These are phyloP conservation scores for Botrytis porri DNA, from an alignment of 2,329 filamentous ascomycete species.

Conservation along the genomic window DNA sequence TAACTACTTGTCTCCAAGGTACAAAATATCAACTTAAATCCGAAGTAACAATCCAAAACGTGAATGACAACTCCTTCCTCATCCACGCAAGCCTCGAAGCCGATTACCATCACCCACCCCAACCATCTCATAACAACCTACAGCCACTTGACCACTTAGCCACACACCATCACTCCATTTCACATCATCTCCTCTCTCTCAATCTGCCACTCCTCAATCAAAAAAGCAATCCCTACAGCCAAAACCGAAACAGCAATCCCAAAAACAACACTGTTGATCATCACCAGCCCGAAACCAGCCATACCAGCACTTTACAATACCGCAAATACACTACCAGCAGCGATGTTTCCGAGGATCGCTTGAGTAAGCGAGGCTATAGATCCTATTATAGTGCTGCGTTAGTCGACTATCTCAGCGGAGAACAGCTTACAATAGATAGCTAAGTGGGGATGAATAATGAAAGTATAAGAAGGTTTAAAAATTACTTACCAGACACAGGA, in stretches of 20 bases:
- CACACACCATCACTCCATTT: not conserved
- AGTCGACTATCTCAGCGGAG: not conserved
- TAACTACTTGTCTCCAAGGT: not conserved
- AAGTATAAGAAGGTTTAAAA: too few relatives aligned
- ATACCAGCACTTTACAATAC: not conserved
- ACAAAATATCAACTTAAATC: not conserved
- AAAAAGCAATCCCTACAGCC: not conserved
- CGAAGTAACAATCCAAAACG: too few relatives aligned
- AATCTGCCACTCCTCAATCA: not conserved
- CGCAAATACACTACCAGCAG: not conserved
- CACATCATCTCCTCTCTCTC: not conserved
- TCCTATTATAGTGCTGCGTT: not conserved
- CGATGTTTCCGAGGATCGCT: not conserved
- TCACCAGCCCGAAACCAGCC: not conserved
- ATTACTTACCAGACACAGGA: not conserved
- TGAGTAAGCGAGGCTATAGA: not conserved
- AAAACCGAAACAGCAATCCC: not conserved
- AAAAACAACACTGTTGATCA: not conserved
- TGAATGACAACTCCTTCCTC: not conserved
- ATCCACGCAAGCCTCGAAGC: not conserved
- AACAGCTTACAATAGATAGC: fast-evolving
- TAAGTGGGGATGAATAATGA: not conserved
- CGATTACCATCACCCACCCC: not conserved
- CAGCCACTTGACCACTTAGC: not conserved
- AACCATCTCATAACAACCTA: not conserved